phyloP scores from a whole-genome alignment of 2,329 filamentous ascomycete genomes.

The Colletotrichum phormii region DNA sequence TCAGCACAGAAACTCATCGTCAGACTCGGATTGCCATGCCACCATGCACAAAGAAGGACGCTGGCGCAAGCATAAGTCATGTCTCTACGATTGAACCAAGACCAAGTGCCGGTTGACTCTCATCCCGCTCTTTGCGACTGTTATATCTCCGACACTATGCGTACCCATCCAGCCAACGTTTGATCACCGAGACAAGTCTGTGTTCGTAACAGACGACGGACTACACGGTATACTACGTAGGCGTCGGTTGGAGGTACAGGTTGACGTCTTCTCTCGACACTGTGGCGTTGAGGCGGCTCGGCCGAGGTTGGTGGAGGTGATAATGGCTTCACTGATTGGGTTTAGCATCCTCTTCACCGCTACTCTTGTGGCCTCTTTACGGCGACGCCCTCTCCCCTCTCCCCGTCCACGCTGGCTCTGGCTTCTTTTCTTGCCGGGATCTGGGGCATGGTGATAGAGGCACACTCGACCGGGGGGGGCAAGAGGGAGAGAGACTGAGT shows the following conservation, averaged over 20 bases:
- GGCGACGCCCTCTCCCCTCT: slow-evolving; percentile 37
- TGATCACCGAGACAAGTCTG: slow-evolving; percentile 20
- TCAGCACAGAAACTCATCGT: background rate
- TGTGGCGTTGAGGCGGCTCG: slow-evolving; percentile 34
- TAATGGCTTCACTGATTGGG: slow-evolving; percentile 36
- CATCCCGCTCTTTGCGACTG: background rate
- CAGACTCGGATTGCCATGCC: background rate
- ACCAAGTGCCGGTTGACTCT: background rate
- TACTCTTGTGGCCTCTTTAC: slow-evolving; percentile 39
- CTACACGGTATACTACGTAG: no score
- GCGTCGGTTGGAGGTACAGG: background rate
- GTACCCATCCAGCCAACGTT: background rate
- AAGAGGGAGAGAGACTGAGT: no score
- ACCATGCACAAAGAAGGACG: background rate
- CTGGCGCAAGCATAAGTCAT: background rate
- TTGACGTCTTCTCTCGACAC: slow-evolving; percentile 20
- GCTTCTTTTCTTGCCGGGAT: slow-evolving; percentile 8
- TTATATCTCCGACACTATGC: background rate
- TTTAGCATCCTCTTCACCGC: slow-evolving; percentile 39
- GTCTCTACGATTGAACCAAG: background rate
- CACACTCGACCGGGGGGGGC: background rate
- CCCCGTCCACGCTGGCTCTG: background rate
- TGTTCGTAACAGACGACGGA: background rate
- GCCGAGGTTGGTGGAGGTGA: slow-evolving; percentile 30
- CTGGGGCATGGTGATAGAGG: background rate